A percentile compares a stretch with the other conserved stretches of the same genome.
Conservation (phyloP, 225 moss, liverwort and hornwort genomes). For the Neckera pumila region DNA sequence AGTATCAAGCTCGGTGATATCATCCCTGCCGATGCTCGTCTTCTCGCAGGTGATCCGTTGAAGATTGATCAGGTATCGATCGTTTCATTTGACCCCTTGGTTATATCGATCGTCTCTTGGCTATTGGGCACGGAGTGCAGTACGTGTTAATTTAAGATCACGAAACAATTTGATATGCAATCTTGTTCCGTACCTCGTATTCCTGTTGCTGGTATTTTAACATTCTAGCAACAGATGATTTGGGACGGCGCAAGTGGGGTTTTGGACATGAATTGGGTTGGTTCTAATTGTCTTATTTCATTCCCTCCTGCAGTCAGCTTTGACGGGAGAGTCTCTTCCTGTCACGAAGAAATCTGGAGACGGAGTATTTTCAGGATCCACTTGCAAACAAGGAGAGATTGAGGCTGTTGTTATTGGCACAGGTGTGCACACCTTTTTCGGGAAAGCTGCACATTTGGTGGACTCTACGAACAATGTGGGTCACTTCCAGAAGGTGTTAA, state of each 20-base stretch:
- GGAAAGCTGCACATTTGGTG: conserved; percentile 62
- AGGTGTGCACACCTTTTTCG: conserved; percentile 55
- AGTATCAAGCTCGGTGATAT: conserved; percentile 51
- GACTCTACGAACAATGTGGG: conserved; percentile 65
- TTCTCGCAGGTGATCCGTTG: conserved; percentile 30
- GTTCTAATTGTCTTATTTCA: background rate
- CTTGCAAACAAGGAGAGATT: conserved; percentile 54
- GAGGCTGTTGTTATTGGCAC: conserved; percentile 60
- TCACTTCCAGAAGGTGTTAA: conserved; percentile 60
- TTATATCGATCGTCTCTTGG: background rate
- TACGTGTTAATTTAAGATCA: background rate
- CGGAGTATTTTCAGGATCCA: conserved; percentile 38
- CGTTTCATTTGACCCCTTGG: background rate
- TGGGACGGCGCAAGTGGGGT: background rate
- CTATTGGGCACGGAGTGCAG: background rate
- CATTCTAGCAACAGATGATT: background rate
- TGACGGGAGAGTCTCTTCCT: conserved; percentile 48
- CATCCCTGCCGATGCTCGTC: conserved; percentile 33
- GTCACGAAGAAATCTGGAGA: conserved; percentile 44
- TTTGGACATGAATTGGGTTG: background rate
- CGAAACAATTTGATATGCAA: background rate
- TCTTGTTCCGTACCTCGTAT: background rate
- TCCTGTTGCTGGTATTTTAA: background rate
- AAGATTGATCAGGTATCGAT: conserved; percentile 34
- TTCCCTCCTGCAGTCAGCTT: conserved; percentile 24